Base-by-base conservation (phyloP, 1,284 basidiomycete species). In the Agaricales sp. region DNA sequence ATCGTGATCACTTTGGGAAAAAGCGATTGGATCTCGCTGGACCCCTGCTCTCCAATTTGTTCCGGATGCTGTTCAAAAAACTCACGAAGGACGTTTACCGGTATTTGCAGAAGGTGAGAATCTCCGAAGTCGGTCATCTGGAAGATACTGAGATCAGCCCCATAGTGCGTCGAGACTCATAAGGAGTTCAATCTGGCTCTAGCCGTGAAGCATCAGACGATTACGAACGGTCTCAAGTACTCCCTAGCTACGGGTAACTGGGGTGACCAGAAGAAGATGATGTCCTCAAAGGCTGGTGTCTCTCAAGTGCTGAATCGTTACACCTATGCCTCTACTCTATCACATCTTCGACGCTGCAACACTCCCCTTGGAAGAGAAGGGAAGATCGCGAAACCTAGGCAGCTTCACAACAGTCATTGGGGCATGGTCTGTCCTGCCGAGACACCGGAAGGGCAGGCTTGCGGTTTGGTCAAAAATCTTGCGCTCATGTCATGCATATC, bases 361-460 rank as follows among this genome's bases (percentile, higher is more conserved):
- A 99, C 96, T 0, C 96, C 96, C 2, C 84, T 99, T 48, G 96
- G 96, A 51, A 86, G 96, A 57, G 96, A 99, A 65, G 94, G 94
- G 54, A 99, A 99, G 73, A 99, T 99, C 52, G 95, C 96, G 48
- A 99, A 99, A 66, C 96, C 96, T 48, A 95, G 96, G 61, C 96
- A 99, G 62, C 74, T 99, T 50, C 96, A 99, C 68, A 99, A 99
- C 64, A 98, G 96, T 1, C 95, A 99, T 63, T 99, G 95, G 95
- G 95, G 95, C 43, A 97, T 99, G 93, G 95, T 99, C 11, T 97
- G 93, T 63, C 96, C 95, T 39, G 96, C 96, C 46, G 95, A 99
- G 67, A 99, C 95, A 11, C 95, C 95, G 4, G 95, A 99, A 84
- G 95, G 95, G 50, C 95, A 99, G 66, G 96, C 95, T 53, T 99